Conservation (phyloP, 164 flowering plant species). For the Vitis rotundifolia region DNA sequence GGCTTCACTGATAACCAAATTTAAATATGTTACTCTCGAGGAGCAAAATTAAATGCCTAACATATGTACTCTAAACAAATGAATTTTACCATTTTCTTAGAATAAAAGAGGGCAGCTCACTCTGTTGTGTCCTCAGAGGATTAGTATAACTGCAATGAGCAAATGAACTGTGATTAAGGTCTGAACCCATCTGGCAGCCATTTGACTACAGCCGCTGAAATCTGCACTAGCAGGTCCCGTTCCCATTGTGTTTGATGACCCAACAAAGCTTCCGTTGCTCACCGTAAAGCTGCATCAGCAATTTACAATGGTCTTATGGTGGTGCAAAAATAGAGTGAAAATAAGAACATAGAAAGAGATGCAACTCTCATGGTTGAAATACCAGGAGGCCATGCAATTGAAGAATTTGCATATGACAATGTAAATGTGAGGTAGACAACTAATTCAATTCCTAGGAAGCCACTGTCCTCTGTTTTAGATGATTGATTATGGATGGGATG, state of each 20-base stretch:
- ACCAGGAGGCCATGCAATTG: too few species aligned
- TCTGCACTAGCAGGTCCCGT: slow-evolving; percentile 18
- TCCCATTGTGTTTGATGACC: slow-evolving; percentile 20
- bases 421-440: too few species aligned
- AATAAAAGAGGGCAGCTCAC: neutral
- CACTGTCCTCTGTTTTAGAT: too few species aligned
- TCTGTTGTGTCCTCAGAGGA: neutral
- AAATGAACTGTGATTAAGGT: slow-evolving; percentile 6
- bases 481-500: too few species aligned
- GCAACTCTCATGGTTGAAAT: neutral
- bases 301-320: neutral
- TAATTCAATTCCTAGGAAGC: too few species aligned
- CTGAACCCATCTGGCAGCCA: slow-evolving; percentile 10
- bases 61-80: too few species aligned
- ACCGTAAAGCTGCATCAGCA: slow-evolving; percentile 32
- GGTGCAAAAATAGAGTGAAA: neutral
- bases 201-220: slow-evolving; percentile 21
- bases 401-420: too few species aligned
- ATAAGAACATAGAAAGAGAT: neutral
- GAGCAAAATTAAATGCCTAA: too few species aligned
- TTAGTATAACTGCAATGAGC: slow-evolving; percentile 2
- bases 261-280: slow-evolving; percentile 31
- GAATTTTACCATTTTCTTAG: too few species aligned
- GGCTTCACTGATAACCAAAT: too few species aligned
- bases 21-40: too few species aligned